These are phyloP conservation scores for Lentinus tigrinus DNA, from an alignment of 768 basidiomycete genomes.

Conservation along the genomic window DNA sequence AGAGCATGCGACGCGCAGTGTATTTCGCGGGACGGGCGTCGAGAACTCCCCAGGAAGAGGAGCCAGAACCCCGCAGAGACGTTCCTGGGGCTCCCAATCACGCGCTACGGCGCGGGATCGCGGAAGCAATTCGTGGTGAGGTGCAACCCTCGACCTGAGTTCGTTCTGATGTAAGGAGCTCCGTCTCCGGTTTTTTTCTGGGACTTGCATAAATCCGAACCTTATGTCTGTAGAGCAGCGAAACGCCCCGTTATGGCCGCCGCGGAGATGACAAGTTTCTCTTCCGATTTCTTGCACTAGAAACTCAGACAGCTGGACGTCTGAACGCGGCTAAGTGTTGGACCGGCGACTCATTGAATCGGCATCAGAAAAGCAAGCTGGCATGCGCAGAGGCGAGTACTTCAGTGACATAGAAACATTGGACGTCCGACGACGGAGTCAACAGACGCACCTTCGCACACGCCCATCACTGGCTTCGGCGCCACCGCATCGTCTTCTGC, in stretches of 20 bases:
- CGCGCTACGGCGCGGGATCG: neutral
- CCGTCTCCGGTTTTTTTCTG: slow-evolving; percentile 7
- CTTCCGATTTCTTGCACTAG: neutral
- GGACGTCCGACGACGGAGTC: too few species aligned
- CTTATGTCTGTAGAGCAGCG: slow-evolving; percentile 1
- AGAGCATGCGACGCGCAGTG: neutral
- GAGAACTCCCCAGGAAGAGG: neutral
- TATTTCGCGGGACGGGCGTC: neutral
- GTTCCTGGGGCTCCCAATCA: slow-evolving; percentile 1
- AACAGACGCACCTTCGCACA: neutral
- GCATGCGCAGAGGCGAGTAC: too few species aligned
- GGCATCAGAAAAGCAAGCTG: neutral
- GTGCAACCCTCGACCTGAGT: neutral
- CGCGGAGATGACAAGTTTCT: slow-evolving; percentile 12
- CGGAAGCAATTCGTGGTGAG: slow-evolving; percentile 7
- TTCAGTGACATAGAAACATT: too few species aligned
- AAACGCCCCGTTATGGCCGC: slow-evolving; percentile 3
- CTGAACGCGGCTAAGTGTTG: neutral
- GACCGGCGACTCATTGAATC: neutral
- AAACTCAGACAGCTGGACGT: neutral
- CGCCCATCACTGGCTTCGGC: neutral
- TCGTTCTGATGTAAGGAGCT: slow-evolving; percentile 1
- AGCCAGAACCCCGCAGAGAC: neutral
- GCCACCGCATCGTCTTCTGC: slow-evolving; percentile 4
- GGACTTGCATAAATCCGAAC: slow-evolving; percentile 6